Evolutionary conservation across 1,284 basidiomycete genomes (phyloP).

Genomic region (Papiliotrema terrestris): DNA sequence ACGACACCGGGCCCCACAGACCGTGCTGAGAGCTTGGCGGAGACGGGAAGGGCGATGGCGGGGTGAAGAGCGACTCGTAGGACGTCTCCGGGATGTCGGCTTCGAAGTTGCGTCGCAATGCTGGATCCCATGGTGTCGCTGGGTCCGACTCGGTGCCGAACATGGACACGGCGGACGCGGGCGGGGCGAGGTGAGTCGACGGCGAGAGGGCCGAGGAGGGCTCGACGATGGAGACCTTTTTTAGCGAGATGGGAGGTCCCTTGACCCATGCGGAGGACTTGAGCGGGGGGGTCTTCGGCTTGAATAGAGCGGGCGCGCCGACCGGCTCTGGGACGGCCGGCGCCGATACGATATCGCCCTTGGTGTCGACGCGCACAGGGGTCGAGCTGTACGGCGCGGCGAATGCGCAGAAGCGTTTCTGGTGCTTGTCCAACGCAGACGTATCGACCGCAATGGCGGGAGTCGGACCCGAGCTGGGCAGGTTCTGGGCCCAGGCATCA

Average conservation of each 20-base stretch:
- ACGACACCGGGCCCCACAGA: constrained; percentile 2
- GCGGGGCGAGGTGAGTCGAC: constrained; percentile 8
- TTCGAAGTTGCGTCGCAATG: constrained; percentile 9
- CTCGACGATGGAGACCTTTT: constrained; percentile 15
- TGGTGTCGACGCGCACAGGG: constrained; percentile 14
- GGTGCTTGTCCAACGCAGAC: constrained; percentile 11
- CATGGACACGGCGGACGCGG: constrained; percentile 26
- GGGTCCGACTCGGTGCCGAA: constrained; percentile 42
- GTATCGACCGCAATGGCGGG: constrained; percentile 13
- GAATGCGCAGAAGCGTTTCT: constrained; percentile 19
- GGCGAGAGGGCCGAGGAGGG: not conserved
- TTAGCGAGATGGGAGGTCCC: constrained; percentile 21
- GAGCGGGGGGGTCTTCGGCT: constrained; percentile 6
- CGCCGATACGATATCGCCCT: constrained; percentile 10
- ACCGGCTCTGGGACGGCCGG: not conserved
- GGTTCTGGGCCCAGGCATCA: constrained; percentile 1
- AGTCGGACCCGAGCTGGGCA: constrained; percentile 3
- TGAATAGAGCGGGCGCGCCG: not conserved
- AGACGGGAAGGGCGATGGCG: not conserved
- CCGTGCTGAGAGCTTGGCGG: not conserved
- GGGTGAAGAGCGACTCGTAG: not conserved
- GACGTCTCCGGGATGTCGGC: constrained; percentile 6
- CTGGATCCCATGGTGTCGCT: constrained; percentile 34
- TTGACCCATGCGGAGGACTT: constrained; percentile 26
- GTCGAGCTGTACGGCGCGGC: constrained; percentile 19